These are phyloP conservation scores for Tylopilus subfusipes DNA, from an alignment of 768 basidiomycete genomes.

Conservation along the genomic window DNA sequence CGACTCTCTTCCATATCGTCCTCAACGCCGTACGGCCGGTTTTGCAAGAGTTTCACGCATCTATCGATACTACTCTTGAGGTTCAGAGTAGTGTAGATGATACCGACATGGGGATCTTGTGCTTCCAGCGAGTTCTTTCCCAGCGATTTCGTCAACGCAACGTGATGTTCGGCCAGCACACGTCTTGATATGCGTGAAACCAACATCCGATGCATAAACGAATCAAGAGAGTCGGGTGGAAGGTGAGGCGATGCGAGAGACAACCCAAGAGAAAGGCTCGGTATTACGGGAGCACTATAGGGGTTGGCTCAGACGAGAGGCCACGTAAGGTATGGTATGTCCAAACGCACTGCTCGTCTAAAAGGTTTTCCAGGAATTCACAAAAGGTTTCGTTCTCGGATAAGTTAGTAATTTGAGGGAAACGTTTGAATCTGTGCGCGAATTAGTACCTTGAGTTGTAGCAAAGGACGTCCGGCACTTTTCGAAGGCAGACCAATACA, in stretches of 20 bases:
- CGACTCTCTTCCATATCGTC: slow-evolving; percentile 32
- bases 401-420: slow-evolving; percentile 66
- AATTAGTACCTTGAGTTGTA: slow-evolving; percentile 5
- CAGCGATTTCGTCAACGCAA: slow-evolving; percentile 68
- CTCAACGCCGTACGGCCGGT: slow-evolving; percentile 44
- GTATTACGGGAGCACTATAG: slow-evolving; percentile 76
- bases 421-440: slow-evolving; percentile 59
- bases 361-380: slow-evolving; percentile 55
- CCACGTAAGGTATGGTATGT: not conserved
- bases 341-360: slow-evolving; percentile 69
- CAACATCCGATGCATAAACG: slow-evolving; percentile 89
- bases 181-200: slow-evolving; percentile 86
- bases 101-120: slow-evolving; percentile 69
- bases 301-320: slow-evolving; percentile 7
- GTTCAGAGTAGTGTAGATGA: slow-evolving; percentile 75
- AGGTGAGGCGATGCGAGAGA: slow-evolving; percentile 82
- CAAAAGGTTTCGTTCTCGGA: slow-evolving; percentile 81
- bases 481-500: slow-evolving; percentile 87
- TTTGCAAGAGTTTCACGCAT: slow-evolving; percentile 56
- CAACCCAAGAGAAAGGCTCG: slow-evolving; percentile 76
- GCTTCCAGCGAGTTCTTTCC: slow-evolving; percentile 32
- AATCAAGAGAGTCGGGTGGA: slow-evolving; percentile 72
- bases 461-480: slow-evolving; percentile 44
- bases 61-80: slow-evolving; percentile 68
- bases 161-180: slow-evolving; percentile 86